A percentile compares a stretch with the other conserved stretches of the same genome.
phyloP scores from a whole-genome alignment of 2,329 filamentous ascomycete species.

The Dactylellina sp. region DNA sequence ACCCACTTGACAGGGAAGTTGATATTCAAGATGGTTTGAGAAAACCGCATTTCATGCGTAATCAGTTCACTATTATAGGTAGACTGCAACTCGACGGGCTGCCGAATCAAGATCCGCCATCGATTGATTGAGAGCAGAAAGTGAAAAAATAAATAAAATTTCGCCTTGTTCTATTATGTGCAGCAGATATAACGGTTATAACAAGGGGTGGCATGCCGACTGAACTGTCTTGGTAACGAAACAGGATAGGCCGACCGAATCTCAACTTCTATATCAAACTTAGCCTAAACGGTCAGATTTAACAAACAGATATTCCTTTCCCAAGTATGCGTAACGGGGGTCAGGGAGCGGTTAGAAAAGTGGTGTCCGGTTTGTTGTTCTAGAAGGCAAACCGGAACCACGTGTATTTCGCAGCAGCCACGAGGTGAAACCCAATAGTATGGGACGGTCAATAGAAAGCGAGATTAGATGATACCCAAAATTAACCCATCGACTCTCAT shows the following conservation, averaged over 20 bases:
- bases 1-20: slow-evolving; percentile 28
- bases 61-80: slow-evolving; percentile 41
- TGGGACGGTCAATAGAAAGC: slow-evolving; percentile 1
- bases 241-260: neutral
- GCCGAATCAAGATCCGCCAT: slow-evolving; percentile 38
- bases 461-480: slow-evolving; percentile 32
- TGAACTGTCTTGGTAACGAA: slow-evolving; percentile 31
- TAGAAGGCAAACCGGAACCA: slow-evolving; percentile 28
- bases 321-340: slow-evolving; percentile 6
- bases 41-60: slow-evolving; percentile 24
- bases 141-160: slow-evolving; percentile 22
- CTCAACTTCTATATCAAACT: slow-evolving; percentile 34
- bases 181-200: slow-evolving; percentile 49
- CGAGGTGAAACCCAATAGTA: slow-evolving; percentile 30
- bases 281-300: slow-evolving; percentile 41
- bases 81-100: slow-evolving; percentile 11
- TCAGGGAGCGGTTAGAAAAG: slow-evolving; percentile 10
- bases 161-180: slow-evolving; percentile 42
- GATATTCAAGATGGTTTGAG: slow-evolving; percentile 15
- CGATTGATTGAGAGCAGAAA: slow-evolving; percentile 6
- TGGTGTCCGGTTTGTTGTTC: neutral
- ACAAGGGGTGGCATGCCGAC: slow-evolving; percentile 42
- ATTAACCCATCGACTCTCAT: neutral
- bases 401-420: slow-evolving; percentile 33
- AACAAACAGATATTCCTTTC: slow-evolving; percentile 46